Percentiles rank a stretch among this genome's conserved stretches.
Conservation (phyloP, 176 grass and related monocot species). For the Cenchrus purpureus region DNA sequence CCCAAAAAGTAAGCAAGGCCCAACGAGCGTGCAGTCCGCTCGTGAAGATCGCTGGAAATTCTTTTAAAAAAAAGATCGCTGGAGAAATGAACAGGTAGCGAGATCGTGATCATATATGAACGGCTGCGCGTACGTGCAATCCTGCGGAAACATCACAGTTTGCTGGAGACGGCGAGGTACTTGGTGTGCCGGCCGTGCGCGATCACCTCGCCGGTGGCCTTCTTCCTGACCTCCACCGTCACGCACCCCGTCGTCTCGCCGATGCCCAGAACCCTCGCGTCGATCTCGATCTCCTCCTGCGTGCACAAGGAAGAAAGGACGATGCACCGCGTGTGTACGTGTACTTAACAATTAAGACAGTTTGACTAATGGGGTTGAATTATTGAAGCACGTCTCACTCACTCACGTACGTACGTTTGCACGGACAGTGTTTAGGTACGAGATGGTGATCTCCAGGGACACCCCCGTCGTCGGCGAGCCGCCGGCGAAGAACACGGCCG, state of each 20-base stretch:
- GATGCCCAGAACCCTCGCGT: constrained; percentile 37
- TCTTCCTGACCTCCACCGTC: constrained; percentile 44
- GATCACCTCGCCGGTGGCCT: constrained; percentile 43
- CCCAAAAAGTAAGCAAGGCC: too few relatives aligned
- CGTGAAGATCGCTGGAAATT: too few relatives aligned
- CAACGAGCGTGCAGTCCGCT: too few relatives aligned
- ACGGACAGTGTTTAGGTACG: constrained; percentile 19
- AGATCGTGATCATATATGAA: too few relatives aligned
- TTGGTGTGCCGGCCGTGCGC: constrained; percentile 43
- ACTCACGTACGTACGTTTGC: constrained; percentile 24
- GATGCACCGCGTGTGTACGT: too few relatives aligned
- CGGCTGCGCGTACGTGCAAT: too few relatives aligned
- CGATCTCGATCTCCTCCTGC: constrained; percentile 54
- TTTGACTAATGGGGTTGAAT: neutral
- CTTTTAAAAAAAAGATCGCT: too few relatives aligned
- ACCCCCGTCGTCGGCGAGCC: constrained; percentile 41
- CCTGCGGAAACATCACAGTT: neutral
- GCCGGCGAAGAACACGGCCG: constrained; percentile 35
- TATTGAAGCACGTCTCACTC: neutral
- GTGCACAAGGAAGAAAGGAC: neutral
- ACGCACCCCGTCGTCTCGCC: constrained; percentile 30
- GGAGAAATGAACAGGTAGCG: too few relatives aligned
- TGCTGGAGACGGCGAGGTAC: constrained; percentile 38
- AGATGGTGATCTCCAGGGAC: constrained; percentile 41
- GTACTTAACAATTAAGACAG: neutral